Evolutionary conservation across 2,329 filamentous ascomycete species (phyloP).

Genomic region (Pseudocercospora fijiensis): DNA sequence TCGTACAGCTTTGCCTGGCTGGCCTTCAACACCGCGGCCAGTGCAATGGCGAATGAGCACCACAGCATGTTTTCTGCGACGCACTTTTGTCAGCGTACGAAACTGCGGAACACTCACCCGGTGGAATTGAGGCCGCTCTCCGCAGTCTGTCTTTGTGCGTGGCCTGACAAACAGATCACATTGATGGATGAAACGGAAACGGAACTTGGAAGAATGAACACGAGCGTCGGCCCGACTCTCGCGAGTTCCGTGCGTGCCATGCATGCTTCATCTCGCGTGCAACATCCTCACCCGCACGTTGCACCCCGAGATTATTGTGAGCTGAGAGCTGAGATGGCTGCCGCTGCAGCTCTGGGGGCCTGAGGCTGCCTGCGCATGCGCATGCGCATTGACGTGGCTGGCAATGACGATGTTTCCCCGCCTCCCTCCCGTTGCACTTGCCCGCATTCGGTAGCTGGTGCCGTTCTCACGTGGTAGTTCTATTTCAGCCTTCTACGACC

Average conservation of each 20-base stretch:
- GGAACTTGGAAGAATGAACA: background rate
- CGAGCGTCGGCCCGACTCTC: conserved; percentile 1
- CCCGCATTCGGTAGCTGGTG: background rate
- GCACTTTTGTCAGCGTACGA: background rate
- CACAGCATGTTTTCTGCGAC: background rate
- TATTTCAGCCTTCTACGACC: background rate
- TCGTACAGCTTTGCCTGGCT: conserved; percentile 41
- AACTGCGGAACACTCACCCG: background rate
- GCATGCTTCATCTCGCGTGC: conserved; percentile 5
- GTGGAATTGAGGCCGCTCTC: background rate
- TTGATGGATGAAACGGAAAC: background rate
- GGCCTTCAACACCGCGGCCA: background rate
- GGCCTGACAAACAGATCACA: conserved; percentile 6
- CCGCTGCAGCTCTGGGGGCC: background rate
- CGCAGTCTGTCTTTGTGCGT: background rate
- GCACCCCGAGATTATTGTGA: background rate
- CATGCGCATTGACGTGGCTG: background rate
- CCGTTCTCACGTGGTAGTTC: background rate
- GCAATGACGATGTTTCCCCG: background rate
- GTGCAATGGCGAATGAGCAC: background rate
- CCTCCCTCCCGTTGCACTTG: background rate
- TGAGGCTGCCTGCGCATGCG: conserved; percentile 1
- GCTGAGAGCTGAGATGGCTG: too few relatives aligned
- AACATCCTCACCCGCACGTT: conserved; percentile 1
- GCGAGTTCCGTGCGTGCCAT: too few relatives aligned